Percentiles rank a stretch among this genome's conserved stretches.
Evolutionary conservation across 176 grass and related monocot genomes (phyloP).

Genomic region (Musa acuminata): DNA sequence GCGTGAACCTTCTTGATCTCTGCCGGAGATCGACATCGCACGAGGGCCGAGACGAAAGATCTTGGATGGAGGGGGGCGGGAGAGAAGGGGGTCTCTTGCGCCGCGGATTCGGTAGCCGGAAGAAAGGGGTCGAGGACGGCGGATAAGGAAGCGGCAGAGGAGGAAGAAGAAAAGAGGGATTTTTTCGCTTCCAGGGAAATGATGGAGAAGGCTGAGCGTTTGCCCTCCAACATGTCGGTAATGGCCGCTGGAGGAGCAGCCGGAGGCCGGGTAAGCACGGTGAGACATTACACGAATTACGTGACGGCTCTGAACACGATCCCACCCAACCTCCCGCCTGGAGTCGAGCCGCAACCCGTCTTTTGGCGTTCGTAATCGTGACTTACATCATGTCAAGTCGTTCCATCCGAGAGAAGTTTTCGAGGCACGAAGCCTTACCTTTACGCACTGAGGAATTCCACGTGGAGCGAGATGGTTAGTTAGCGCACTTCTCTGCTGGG

Average conservation of each 20-base stretch:
- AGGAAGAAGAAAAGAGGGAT: not conserved
- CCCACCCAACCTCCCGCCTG: no score
- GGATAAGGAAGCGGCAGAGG: not conserved
- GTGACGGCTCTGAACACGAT: no score
- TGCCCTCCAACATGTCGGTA: not conserved
- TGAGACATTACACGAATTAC: not conserved
- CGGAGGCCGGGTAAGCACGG: not conserved
- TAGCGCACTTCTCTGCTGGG: no score
- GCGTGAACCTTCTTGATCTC: constrained; percentile 10
- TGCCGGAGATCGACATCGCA: not conserved
- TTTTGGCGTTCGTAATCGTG: no score
- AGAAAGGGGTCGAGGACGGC: not conserved
- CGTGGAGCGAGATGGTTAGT: no score
- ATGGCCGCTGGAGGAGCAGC: not conserved
- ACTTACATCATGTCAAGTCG: no score
- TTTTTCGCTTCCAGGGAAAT: not conserved
- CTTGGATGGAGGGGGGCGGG: not conserved
- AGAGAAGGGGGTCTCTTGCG: not conserved
- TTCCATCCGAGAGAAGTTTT: no score
- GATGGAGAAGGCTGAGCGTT: not conserved
- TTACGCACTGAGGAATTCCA: no score
- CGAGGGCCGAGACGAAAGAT: constrained; percentile 14
- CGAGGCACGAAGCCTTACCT: no score
- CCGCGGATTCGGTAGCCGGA: no score
- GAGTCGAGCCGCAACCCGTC: no score